Evolutionary conservation across 495 filamentous ascomycete genomes (phyloP), one percentile per base, ranked within the genome.

Genomic region (Neurospora tetraspora): DNA sequence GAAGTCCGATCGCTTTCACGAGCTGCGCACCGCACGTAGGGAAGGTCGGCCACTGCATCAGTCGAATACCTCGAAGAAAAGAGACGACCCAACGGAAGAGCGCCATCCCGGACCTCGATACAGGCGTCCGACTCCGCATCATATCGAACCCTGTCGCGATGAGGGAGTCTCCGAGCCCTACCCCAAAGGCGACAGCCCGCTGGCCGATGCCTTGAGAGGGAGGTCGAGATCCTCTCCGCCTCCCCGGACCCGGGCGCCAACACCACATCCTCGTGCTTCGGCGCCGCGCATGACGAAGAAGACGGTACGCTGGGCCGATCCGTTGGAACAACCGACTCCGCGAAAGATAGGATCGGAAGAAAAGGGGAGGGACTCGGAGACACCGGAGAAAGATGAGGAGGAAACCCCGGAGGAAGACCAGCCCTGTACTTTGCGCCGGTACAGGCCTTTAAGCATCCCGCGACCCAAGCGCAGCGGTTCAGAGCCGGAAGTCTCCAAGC

Each of bases 321-420:
- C 23, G 12, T 2, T 61, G 0, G 53, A 34, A 61, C 53, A 31
- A 34, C 53, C 53, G 6, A 34, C 53, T 8, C 27, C 23, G 12
- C 4, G 9, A 27, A 61, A 7, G 14, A 31, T 31, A 7, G 11
- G 6, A 14, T 18, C 6, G 2, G 27, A 18, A 1, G 0, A 1
- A 34, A 9, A 18, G 5, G 9, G 7, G 12, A 34, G 12, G 27
- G 7, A 61, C 0, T 34, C 53, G 0, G 1, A 61, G 23, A 34
- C 6, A 9, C 5, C 23, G 2, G 0, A 34, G 27, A 0, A 31
- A 4, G 6, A 61, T 8, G 14, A 0, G 12, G 2, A 61, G 5
- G 12, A 61, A 4, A 23, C 14, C 2, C 12, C 2, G 14, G 0
- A 16, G 27, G 27, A 31, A 8, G 6, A 31, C 20, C 14, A 4